A percentile compares a stretch with the other conserved stretches of the same genome.
Evolutionary conservation across 1,139 yeast genomes (phyloP).

Genomic region (Spathaspora sp.): DNA sequence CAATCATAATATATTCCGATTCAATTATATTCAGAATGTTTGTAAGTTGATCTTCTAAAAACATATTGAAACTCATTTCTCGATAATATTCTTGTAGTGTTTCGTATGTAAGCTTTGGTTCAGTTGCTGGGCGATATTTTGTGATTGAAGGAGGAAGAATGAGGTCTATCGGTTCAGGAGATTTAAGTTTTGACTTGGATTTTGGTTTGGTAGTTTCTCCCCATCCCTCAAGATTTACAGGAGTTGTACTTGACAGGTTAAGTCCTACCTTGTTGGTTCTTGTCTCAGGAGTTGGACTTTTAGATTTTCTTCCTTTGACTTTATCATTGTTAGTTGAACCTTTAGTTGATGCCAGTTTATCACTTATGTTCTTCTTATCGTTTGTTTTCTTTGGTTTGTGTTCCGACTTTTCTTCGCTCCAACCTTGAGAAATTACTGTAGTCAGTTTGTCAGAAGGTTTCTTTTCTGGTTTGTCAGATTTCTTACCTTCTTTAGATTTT

Average conservation of each 20-base stretch:
- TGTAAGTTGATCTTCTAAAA: conserved; percentile 59
- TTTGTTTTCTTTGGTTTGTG: background rate
- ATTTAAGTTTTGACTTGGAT: background rate
- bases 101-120: conserved; percentile 49
- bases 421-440: background rate
- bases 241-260: background rate
- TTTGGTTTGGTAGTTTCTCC: background rate
- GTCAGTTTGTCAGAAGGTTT: background rate
- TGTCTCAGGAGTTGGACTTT: background rate
- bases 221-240: background rate
- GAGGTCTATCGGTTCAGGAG: conserved; percentile 8
- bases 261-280: background rate
- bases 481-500: conserved; percentile 2
- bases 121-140: conserved; percentile 28
- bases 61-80: conserved; percentile 61
- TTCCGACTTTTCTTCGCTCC: background rate
- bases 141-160: conserved; percentile 27
- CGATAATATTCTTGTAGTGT: conserved; percentile 52
- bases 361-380: background rate
- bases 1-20: conserved; percentile 40
- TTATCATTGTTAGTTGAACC: background rate
- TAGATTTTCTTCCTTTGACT: background rate
- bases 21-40: conserved; percentile 33
- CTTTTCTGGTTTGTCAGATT: background rate
- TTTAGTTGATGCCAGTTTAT: background rate